Percentiles rank a stretch among this genome's conserved stretches.
These are phyloP conservation scores for Oropetium thomaeum DNA, from an alignment of 176 grass and related monocot species.

Conservation along the genomic window DNA sequence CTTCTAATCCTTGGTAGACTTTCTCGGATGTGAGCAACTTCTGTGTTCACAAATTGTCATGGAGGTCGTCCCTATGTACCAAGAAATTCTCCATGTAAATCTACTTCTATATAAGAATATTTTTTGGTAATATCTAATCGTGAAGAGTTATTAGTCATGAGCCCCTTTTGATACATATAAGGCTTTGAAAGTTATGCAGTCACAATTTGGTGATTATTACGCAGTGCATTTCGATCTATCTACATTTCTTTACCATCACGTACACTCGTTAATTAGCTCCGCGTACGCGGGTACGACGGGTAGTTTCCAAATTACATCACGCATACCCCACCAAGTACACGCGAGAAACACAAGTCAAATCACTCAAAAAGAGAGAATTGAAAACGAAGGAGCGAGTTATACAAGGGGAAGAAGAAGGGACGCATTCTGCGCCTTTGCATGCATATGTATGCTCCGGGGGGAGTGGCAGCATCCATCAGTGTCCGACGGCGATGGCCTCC, in stretches of 20 bases:
- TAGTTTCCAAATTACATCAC: conserved; percentile 29
- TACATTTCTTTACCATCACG: conserved; percentile 19
- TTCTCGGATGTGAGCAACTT: too few species aligned
- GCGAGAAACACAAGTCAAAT: conserved; percentile 22
- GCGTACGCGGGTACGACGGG: conserved; percentile 8
- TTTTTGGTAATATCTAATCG: too few species aligned
- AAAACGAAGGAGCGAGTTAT: neutral
- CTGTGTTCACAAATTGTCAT: too few species aligned
- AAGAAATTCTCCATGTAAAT: too few species aligned
- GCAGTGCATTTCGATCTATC: conserved; percentile 13
- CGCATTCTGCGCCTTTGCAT: neutral
- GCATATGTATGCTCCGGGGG: neutral
- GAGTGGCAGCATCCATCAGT: conserved; percentile 18
- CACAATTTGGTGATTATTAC: neutral
- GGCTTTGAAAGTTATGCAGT: neutral
- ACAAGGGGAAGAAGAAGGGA: neutral
- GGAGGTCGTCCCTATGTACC: too few species aligned
- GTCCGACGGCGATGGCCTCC: conserved; percentile 35
- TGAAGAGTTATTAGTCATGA: too few species aligned
- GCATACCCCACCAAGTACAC: conserved; percentile 29
- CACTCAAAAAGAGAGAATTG: neutral
- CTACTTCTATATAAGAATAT: too few species aligned
- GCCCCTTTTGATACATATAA: neutral
- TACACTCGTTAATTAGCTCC: conserved; percentile 15
- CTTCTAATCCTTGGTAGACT: too few species aligned